Base-by-base conservation (phyloP, 371 early-diverging fungal genomes). In the Lichtheimia hyalospora region DNA sequence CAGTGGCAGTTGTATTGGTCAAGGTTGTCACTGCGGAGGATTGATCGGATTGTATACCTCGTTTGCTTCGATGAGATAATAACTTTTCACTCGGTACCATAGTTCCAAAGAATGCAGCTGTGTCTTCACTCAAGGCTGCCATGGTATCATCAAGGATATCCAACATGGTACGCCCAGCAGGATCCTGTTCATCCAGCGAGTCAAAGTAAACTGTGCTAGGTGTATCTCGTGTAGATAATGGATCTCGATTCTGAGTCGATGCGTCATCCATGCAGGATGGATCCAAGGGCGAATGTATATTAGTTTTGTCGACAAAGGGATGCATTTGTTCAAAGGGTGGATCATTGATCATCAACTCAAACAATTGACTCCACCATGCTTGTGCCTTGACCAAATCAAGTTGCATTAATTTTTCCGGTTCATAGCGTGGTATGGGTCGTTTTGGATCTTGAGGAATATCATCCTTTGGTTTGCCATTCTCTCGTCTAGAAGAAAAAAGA, bases 341-440 rank as follows among this genome's bases (percentile, higher is more conserved):
- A 43, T 51, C 42, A 40, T 43, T 16, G 44, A 71, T 60, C 63
- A 71, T 63, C 18, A 68, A 62, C 25, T 63, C 63, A 50, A 71
- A 71, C 8, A 69, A 49, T 14, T 60, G 57, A 12, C 61, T 62
- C 73, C 73, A 73, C 0, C 48, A 63, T 18, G 58, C 34, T 46
- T 59, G 69, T 27, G 64, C 61, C 40, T 69, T 69, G 12, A 73
- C 57, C 13, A 73, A 24, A 21, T 67, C 67, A 8, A 66, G 44
- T 43, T 69, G 69, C 20, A 73, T 18, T 15, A 69, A n/a, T 42
- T 73, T 60, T 3, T 64, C 59, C 8, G 71, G 67, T 18, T 64
- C 55, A n/a, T 59, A 62, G 3, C 20, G 21, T 12, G 42, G 56
- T 8, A 44, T n/a, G 14, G 42, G 44, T 16, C 44, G 42, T 44